phyloP scores from a whole-genome alignment of 148 eudicot species.

The Chenopodium berlandieri region DNA sequence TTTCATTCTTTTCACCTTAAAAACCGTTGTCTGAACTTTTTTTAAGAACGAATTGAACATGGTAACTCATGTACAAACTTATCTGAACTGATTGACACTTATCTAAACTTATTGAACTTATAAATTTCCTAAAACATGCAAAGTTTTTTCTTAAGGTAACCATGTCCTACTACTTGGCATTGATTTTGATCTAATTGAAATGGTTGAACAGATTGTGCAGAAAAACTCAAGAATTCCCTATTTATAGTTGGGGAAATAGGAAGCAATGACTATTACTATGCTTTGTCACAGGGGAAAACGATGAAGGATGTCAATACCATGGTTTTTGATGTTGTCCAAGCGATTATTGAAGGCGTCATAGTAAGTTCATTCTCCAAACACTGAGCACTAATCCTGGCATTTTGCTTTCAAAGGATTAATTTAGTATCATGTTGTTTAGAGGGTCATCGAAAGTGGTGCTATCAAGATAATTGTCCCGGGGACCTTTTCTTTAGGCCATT shows the following conservation, averaged over 20 bases:
- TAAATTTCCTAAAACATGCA: neutral
- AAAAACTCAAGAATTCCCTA: constrained; percentile 23
- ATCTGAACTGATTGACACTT: too few relatives aligned
- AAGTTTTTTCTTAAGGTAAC: neutral
- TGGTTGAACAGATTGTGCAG: constrained; percentile 17
- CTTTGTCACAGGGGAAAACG: constrained; percentile 24
- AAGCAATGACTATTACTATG: constrained; percentile 29
- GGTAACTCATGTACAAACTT: too few relatives aligned
- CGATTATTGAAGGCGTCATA: constrained; percentile 12
- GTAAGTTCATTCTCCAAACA: neutral
- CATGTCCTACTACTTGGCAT: neutral
- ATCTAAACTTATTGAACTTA: too few relatives aligned
- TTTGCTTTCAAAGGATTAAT: neutral
- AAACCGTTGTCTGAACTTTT: too few relatives aligned
- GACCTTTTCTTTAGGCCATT: constrained; percentile 30
- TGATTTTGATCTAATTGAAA: neutral
- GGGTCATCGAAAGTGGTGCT: constrained; percentile 25
- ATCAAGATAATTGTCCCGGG: constrained; percentile 32
- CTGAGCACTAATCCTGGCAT: neutral
- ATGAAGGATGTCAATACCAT: constrained; percentile 17
- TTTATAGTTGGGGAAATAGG: constrained; percentile 26
- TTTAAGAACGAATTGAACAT: too few relatives aligned
- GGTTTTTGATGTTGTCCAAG: constrained; percentile 30
- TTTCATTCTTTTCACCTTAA: too few relatives aligned
- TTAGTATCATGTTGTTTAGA: constrained; percentile 6